phyloP scores from a whole-genome alignment of 2,329 filamentous ascomycete species.

The Leptographium flavum region DNA sequence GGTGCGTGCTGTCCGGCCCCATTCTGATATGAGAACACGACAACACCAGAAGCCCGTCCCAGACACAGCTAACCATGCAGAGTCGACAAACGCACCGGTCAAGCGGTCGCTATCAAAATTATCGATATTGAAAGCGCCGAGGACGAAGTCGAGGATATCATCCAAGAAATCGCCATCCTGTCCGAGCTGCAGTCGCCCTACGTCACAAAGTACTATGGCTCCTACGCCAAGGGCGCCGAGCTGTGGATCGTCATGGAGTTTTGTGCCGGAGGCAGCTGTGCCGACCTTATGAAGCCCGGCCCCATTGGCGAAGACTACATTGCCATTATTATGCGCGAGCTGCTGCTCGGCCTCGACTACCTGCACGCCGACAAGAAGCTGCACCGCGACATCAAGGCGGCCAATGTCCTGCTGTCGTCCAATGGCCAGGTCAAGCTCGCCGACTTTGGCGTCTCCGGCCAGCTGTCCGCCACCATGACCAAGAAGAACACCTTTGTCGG shows the following conservation, averaged over 20 bases:
- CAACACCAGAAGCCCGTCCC: too few relatives aligned
- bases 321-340: conserved; percentile 81
- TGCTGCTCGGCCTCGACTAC: conserved; percentile 83
- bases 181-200: conserved; percentile 92
- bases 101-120: conserved; percentile 93
- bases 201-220: conserved; percentile 95
- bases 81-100: conserved; percentile 83
- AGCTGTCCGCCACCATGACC: conserved; percentile 94
- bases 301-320: conserved; percentile 90
- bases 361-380: conserved; percentile 91
- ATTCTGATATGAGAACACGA: too few relatives aligned
- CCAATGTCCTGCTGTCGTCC: conserved; percentile 77
- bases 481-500: conserved; percentile 99
- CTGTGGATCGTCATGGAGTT: conserved; percentile 99
- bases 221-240: conserved; percentile 88
- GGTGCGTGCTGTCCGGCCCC: too few relatives aligned
- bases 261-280: conserved; percentile 91
- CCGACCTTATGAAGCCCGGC: conserved; percentile 89
- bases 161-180: conserved; percentile 94
- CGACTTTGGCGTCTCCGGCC: conserved; percentile 93
- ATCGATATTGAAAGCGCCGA: conserved; percentile 99
- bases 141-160: conserved; percentile 98
- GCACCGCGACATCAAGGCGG: conserved; percentile 93
- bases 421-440: conserved; percentile 94
- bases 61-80: conserved; percentile 30